Conservation (phyloP, 2,329 filamentous ascomycete genomes). For the Fusarium neocosmosporiellum region DNA sequence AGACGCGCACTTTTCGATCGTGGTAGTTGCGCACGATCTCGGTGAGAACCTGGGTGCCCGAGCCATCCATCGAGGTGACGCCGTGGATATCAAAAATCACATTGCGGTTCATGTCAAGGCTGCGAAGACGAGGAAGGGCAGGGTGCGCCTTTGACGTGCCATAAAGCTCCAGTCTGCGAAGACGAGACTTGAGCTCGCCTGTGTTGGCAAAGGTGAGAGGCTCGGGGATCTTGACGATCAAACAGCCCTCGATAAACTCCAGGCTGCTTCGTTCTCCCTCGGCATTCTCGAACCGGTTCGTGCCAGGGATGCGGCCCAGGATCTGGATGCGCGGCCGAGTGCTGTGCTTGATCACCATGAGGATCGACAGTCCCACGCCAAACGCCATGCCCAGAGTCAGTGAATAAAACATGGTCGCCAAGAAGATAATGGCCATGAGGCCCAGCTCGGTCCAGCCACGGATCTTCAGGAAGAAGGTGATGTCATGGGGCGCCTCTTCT, state of each 20-base stretch:
- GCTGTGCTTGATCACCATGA: constrained; percentile 89
- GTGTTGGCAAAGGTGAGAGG: constrained; percentile 98
- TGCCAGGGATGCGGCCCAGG: constrained; percentile 87
- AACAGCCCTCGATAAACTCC: constrained; percentile 89
- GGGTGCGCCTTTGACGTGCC: constrained; percentile 89
- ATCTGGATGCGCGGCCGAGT: constrained; percentile 97
- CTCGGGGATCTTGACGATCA: constrained; percentile 98
- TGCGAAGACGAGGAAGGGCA: constrained; percentile 81
- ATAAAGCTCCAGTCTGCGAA: constrained; percentile 87
- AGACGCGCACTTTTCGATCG: constrained; percentile 80
- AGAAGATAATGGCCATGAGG: constrained; percentile 90
- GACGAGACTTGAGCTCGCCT: constrained; percentile 85
- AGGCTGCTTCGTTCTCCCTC: constrained; percentile 77
- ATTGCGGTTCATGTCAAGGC: constrained; percentile 86
- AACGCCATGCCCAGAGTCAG: constrained; percentile 93
- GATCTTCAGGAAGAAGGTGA: constrained; percentile 88
- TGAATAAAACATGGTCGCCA: constrained; percentile 94
- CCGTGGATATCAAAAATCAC: constrained; percentile 98
- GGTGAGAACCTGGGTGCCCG: constrained; percentile 87
- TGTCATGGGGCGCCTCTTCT: constrained; percentile 93
- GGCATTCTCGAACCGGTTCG: constrained; percentile 86
- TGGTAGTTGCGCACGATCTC: constrained; percentile 89
- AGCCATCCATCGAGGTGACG: constrained; percentile 94
- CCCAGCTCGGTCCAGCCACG: constrained; percentile 86
- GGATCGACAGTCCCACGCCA: constrained; percentile 88